phyloP scores from a whole-genome alignment of 2,329 filamentous ascomycete species.

The Ophiosphaerella herpotricha region DNA sequence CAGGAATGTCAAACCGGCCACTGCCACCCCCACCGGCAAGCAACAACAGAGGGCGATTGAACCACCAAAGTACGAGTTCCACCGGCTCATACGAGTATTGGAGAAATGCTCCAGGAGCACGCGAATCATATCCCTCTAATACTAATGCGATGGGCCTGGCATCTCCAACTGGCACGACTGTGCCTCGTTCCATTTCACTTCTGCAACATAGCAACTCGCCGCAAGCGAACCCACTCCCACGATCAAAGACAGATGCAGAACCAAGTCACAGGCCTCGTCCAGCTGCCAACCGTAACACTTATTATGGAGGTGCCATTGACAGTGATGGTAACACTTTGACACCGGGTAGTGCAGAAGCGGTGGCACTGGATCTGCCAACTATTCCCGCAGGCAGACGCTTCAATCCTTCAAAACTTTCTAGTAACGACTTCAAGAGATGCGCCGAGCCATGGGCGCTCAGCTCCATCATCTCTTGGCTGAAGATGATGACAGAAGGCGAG shows the following conservation, averaged over 20 bases:
- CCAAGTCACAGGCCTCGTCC: constrained; percentile 55
- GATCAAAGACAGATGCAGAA: constrained; percentile 93
- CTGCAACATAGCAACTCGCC: constrained; percentile 82
- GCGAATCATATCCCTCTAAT: constrained; percentile 38
- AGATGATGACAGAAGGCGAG: constrained; percentile 87
- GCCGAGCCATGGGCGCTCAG: constrained; percentile 91
- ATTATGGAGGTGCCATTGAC: constrained; percentile 40
- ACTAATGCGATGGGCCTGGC: constrained; percentile 38
- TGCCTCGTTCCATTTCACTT: constrained; percentile 62
- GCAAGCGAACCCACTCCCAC: constrained; percentile 76
- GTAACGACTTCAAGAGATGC: constrained; percentile 82
- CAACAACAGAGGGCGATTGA: constrained; percentile 50
- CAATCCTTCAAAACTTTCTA: constrained; percentile 79
- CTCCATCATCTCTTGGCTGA: constrained; percentile 83
- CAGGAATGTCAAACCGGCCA: constrained; percentile 69
- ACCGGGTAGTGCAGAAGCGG: constrained; percentile 47
- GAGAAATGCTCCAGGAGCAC: constrained; percentile 39
- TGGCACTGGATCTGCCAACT: constrained; percentile 81
- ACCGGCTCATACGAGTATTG: constrained; percentile 53
- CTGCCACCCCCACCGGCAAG: constrained; percentile 68
- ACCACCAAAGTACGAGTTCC: constrained; percentile 40
- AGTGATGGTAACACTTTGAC: constrained; percentile 63
- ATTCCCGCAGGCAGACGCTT: constrained; percentile 82
- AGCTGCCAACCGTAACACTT: constrained; percentile 38
- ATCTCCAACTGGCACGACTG: constrained; percentile 36